Percentiles rank a stretch among this genome's conserved stretches.
These are phyloP conservation scores for Arbutus unedo DNA, from an alignment of 148 eudicot species.

Conservation along the genomic window DNA sequence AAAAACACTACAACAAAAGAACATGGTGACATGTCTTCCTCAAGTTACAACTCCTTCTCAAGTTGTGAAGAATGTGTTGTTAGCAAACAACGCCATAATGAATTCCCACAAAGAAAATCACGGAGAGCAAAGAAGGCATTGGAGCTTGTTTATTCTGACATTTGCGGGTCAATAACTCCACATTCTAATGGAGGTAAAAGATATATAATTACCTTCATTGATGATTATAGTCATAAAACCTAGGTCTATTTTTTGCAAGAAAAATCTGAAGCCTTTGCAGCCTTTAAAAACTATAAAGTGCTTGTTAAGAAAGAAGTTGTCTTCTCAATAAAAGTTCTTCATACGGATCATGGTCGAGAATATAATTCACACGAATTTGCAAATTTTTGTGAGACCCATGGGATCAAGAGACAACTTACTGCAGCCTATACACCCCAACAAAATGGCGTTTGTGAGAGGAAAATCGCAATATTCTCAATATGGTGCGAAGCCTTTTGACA, in stretches of 20 bases:
- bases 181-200: too few relatives aligned
- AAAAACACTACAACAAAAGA: too few relatives aligned
- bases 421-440: too few relatives aligned
- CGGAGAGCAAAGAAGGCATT: slow-evolving; percentile 14
- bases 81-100: slow-evolving; percentile 20
- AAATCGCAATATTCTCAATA: too few relatives aligned
- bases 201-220: neutral
- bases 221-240: neutral
- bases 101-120: slow-evolving; percentile 12
- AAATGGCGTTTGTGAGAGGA: too few relatives aligned
- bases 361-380: neutral
- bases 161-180: neutral
- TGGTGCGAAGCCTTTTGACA: neutral
- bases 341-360: neutral
- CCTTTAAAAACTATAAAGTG: neutral
- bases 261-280: too few relatives aligned
- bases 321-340: neutral
- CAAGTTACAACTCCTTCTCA: slow-evolving; percentile 15
- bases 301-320: slow-evolving; percentile 6
- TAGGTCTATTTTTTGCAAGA: too few relatives aligned
- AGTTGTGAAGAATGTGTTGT: slow-evolving; percentile 16
- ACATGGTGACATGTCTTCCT: slow-evolving; percentile 5
- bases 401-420: too few relatives aligned
- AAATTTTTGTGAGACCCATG: neutral
- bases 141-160: slow-evolving; percentile 12